Base-by-base conservation (phyloP, 805 yeast genomes). In the Saccharomyces paradoxus region DNA sequence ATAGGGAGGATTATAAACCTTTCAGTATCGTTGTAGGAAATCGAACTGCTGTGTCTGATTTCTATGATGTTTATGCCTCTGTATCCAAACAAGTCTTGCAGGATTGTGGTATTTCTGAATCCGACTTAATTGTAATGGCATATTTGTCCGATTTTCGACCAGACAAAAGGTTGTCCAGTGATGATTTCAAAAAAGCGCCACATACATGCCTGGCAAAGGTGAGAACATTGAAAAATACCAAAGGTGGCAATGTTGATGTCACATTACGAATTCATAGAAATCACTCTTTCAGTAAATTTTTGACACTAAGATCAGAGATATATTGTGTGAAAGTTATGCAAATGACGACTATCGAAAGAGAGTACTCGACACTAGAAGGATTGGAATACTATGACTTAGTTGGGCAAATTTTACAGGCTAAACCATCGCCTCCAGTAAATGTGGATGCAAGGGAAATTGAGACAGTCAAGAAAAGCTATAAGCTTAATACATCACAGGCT, bases 331-430 rank as follows among this genome's bases (percentile, higher is more conserved):
- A 81, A 53, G 85, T 91, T 1, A 84, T 87, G 81, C 94, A 85
- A 61, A 83, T 94, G 90, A 80, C 87, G 0, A 92, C 99, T 0
- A 80, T 91, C 14, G 99, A 94, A 68, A 84, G 99, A 74, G 99
- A 94, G 66, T 95, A 76, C 62, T 79, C 91, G 0, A 86, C 99
- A 0, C 71, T 95, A 60, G 81, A 78, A 66, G 97, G 96, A 0
- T 74, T 94, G 52, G 84, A 79, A 52, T 90, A 86, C 66, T 95
- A 90, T 64, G 95, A 89, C 63, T 71, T 95, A 44, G 74, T 80
- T n/a, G 75, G 80, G 21, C 77, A 80, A 37, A 87, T 94, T 47
- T 67, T 90, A 9, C 65, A 73, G 9, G 97, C 95, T 0, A 68
- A 70, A 48, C 90, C 96, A 0, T 53, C 74, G 0, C 56, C 66